A percentile compares a stretch with the other conserved stretches of the same genome.
phyloP scores from a whole-genome alignment of 176 grass and related monocot species.

The Carex cristatella region DNA sequence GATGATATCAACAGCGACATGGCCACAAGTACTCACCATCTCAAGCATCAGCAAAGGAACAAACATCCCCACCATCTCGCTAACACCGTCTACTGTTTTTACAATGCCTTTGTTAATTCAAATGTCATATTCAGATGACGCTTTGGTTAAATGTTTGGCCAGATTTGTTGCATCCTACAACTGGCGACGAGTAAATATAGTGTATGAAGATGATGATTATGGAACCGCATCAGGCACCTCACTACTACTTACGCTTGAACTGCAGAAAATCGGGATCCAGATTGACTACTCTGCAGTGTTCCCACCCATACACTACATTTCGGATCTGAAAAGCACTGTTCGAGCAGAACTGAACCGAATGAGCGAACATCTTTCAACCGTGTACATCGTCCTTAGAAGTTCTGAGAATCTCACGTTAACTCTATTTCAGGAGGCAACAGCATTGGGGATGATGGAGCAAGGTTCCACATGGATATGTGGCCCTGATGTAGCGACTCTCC shows the following conservation, averaged over 20 bases:
- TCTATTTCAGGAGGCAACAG: constrained; percentile 27
- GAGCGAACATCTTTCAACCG: background rate
- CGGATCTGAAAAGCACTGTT: background rate
- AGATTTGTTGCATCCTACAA: constrained; percentile 26
- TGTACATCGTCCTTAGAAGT: constrained; percentile 24
- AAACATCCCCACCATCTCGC: constrained; percentile 7
- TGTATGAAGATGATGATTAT: constrained; percentile 30
- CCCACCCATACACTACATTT: constrained; percentile 3
- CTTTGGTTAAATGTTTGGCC: constrained; percentile 17
- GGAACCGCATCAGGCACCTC: background rate
- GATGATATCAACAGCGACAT: constrained; percentile 19
- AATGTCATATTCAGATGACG: constrained; percentile 11
- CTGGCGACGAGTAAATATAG: constrained; percentile 20
- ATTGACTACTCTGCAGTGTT: constrained; percentile 11
- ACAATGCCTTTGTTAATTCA: constrained; percentile 14
- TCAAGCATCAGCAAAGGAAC: background rate
- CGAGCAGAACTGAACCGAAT: background rate
- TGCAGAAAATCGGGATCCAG: constrained; percentile 7
- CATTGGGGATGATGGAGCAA: constrained; percentile 6
- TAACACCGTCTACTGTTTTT: background rate
- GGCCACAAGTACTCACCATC: constrained; percentile 25
- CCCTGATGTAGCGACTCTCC: constrained; percentile 23
- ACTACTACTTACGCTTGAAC: background rate
- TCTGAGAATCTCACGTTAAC: background rate
- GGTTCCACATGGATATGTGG: constrained; percentile 20